Evolutionary conservation across 345 rosid species (phyloP), one percentile per base, ranked within the genome.

Genomic region (Draba incana): DNA sequence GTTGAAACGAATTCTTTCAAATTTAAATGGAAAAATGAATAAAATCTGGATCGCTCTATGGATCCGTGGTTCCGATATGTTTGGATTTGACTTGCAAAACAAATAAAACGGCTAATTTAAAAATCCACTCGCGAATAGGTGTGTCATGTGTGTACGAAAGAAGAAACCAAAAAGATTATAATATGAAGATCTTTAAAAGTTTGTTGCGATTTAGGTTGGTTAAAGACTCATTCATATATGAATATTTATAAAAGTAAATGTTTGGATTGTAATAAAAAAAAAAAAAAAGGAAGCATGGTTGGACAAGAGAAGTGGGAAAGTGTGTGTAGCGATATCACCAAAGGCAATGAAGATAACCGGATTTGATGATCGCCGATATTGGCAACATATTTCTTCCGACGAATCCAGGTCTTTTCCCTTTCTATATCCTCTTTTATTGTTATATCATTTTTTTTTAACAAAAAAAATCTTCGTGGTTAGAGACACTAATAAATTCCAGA

Each of bases 361-460:
- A 20, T 83, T 93, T 10, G 96, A 88, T 66, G 98, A 93, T 75
- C 83, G 96, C 61, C 84, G 97, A 78, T 90, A 93, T 66, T 93
- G 98, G 98, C 82, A 79, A 76, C 80, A 79, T 75, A 81, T 93
- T 62, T 76, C 85, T 37, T 82, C 90, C 12, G 84, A 81, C n/a
- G 97, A 90, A 81, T 93, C 97, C 55, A 88, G 98, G 98, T 92
- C 11, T 37, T 38, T 25, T 57, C 44, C n/a, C 11, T 14, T 8
- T 33, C 4, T 41, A 3, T 58, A 9, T 55, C 12, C 12, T 9
- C 33, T 20, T 41, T 25, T 24, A 0, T 15, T 6, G 3, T 6
- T 55, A 7, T 27, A 12, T 28, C 37, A 12, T 13, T 0, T 28
- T 7, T 13, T 50, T 50, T 11, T 6, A 8, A 1, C 5, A 31